Evolutionary conservation across 441 rosid species (phyloP).

Genomic region (Pelargonium myrrhifolium): DNA sequence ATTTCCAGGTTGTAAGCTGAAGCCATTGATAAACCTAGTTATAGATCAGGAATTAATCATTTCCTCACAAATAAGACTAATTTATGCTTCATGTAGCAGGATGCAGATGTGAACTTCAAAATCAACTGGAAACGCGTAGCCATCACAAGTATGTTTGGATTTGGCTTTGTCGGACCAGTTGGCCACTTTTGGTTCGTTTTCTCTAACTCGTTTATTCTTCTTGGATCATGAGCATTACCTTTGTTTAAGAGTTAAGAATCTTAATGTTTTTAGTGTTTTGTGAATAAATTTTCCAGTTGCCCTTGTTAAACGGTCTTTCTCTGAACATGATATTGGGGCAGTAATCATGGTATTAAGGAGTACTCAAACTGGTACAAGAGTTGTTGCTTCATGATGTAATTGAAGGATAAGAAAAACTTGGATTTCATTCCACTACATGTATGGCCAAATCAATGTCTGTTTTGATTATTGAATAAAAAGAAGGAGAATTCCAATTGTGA

Average conservation of each 20-base stretch:
- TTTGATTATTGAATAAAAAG: background rate
- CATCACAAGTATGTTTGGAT: conserved; percentile 70
- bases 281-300: too few species aligned
- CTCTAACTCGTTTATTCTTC: conserved; percentile 13
- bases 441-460: background rate
- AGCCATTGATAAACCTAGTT: conserved; percentile 1
- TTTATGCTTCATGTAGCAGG: conserved; percentile 36
- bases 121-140: conserved; percentile 83
- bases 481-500: too few species aligned
- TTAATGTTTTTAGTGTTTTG: background rate
- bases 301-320: background rate
- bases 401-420: background rate
- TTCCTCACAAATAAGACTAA: conserved; percentile 15
- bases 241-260: background rate
- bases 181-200: conserved; percentile 87
- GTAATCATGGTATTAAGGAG: background rate
- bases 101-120: conserved; percentile 44
- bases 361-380: background rate
- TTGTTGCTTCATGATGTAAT: background rate
- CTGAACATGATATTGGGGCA: background rate
- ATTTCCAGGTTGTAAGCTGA: conserved; percentile 3
- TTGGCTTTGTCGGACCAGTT: conserved; percentile 92
- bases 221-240: conserved; percentile 14
- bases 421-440: background rate
- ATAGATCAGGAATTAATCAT: conserved; percentile 1